Evolutionary conservation across 352 stramenopile species (phyloP).

Genomic region (Blastocystis sp.): DNA sequence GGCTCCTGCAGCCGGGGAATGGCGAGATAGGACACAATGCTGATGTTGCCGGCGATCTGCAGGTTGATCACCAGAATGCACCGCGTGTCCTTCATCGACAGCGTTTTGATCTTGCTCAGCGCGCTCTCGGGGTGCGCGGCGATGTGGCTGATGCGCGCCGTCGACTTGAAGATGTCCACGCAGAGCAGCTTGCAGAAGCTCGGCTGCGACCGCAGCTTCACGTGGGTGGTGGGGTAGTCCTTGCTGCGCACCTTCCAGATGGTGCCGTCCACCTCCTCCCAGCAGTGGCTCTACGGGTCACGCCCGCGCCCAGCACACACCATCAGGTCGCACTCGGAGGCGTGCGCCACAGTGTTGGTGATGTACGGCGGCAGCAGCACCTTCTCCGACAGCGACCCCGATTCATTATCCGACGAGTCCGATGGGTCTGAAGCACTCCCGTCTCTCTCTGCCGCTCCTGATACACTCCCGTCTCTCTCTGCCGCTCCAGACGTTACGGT

Average conservation of each 20-base stretch:
- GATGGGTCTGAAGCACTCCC: neutral
- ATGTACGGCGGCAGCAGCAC: neutral
- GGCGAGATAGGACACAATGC: slow-evolving; percentile 31
- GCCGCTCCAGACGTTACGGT: too few relatives aligned
- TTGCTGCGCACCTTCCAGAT: slow-evolving; percentile 61
- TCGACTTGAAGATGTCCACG: slow-evolving; percentile 48
- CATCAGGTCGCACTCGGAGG: neutral
- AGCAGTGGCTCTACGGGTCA: slow-evolving; percentile 24
- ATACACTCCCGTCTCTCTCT: too few relatives aligned
- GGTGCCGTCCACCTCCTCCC: slow-evolving; percentile 46
- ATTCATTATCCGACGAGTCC: neutral
- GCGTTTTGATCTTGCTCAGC: neutral
- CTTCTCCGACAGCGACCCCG: neutral
- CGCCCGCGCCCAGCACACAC: neutral
- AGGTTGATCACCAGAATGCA: slow-evolving; percentile 51
- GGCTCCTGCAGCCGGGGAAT: neutral
- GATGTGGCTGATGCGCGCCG: slow-evolving; percentile 2
- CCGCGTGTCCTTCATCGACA: neutral
- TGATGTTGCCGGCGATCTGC: slow-evolving; percentile 16
- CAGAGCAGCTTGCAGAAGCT: slow-evolving; percentile 28
- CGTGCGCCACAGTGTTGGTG: slow-evolving; percentile 11
- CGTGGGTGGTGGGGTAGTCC: slow-evolving; percentile 11
- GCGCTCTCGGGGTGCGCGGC: slow-evolving; percentile 30
- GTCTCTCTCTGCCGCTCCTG: neutral
- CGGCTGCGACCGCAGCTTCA: slow-evolving; percentile 23